These are phyloP conservation scores for Pythium guiyangense DNA, from an alignment of 352 stramenopile species.

Conservation along the genomic window DNA sequence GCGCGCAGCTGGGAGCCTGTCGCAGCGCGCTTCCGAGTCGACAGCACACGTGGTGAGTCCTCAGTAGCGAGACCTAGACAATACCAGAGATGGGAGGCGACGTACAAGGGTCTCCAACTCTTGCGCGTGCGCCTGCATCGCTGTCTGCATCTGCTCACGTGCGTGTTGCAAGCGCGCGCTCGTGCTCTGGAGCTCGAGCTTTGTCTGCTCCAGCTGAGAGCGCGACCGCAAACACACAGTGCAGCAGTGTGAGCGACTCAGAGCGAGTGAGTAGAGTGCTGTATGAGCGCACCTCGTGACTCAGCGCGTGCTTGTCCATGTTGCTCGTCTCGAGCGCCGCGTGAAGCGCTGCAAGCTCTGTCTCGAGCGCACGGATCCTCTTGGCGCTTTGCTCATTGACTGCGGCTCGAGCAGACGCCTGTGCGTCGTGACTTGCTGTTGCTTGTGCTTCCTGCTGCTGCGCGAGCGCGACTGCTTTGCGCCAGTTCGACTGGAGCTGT, in stretches of 20 bases:
- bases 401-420: background rate
- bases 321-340: background rate
- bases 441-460: constrained; percentile 3
- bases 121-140: background rate
- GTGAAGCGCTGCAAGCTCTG: constrained; percentile 12
- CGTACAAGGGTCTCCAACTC: constrained; percentile 8
- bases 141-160: background rate
- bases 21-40: background rate
- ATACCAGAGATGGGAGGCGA: background rate
- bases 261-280: no score
- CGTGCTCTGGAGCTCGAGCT: background rate
- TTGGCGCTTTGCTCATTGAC: constrained; percentile 2
- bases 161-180: background rate
- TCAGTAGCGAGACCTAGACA: no score
- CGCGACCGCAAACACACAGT: background rate
- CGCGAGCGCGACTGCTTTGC: constrained; percentile 6
- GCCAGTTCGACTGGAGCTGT: constrained; percentile 16
- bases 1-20: constrained; percentile 1
- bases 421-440: background rate
- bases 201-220: background rate
- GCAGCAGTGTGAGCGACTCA: background rate
- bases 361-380: constrained; percentile 11
- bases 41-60: no score
- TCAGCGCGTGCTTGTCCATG: background rate
- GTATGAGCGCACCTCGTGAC: constrained; percentile 3